phyloP scores from a whole-genome alignment of 2,329 filamentous ascomycete genomes.

The Ceratocystis huliohia region DNA sequence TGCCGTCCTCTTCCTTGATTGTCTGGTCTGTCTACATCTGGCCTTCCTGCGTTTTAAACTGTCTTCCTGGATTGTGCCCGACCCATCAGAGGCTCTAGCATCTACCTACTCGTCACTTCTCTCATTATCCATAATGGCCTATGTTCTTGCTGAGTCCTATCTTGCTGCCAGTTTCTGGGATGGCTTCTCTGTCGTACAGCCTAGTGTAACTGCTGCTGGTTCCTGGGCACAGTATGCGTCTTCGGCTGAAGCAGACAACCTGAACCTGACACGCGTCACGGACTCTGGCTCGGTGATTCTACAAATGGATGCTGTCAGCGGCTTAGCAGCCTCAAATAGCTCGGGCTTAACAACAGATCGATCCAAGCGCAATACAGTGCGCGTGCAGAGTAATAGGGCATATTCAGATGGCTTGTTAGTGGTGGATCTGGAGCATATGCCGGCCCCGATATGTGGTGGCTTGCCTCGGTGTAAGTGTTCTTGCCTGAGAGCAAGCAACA shows the following conservation, averaged over 20 bases:
- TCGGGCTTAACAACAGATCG: not conserved
- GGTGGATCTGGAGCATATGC: conserved; percentile 62
- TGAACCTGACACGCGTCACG: conserved; percentile 37
- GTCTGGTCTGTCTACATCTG: not conserved
- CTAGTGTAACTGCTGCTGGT: not conserved
- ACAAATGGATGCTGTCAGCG: conserved; percentile 55
- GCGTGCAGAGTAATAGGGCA: conserved; percentile 50
- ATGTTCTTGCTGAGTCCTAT: conserved; percentile 14
- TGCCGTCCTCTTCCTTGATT: not conserved
- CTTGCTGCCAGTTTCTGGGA: conserved; percentile 12
- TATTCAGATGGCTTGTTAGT: conserved; percentile 59
- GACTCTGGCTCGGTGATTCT: conserved; percentile 44
- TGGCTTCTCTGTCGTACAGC: conserved; percentile 13
- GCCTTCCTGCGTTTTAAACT: not conserved
- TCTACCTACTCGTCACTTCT: not conserved
- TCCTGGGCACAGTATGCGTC: conserved; percentile 30
- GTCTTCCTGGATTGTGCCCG: too few relatives aligned
- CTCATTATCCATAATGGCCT: conserved; percentile 11
- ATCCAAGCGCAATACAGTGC: conserved; percentile 37
- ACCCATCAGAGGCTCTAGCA: too few relatives aligned
- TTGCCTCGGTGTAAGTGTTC: conserved; percentile 54
- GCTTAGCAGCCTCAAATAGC: conserved; percentile 23
- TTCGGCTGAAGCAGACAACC: conserved; percentile 33
- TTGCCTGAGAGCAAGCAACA: not conserved
- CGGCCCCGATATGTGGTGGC: conserved; percentile 53